A percentile compares a stretch with the other conserved stretches of the same genome.
Evolutionary conservation across 129 eudicot genomes (phyloP).

Genomic region (Flaveria robusta): DNA sequence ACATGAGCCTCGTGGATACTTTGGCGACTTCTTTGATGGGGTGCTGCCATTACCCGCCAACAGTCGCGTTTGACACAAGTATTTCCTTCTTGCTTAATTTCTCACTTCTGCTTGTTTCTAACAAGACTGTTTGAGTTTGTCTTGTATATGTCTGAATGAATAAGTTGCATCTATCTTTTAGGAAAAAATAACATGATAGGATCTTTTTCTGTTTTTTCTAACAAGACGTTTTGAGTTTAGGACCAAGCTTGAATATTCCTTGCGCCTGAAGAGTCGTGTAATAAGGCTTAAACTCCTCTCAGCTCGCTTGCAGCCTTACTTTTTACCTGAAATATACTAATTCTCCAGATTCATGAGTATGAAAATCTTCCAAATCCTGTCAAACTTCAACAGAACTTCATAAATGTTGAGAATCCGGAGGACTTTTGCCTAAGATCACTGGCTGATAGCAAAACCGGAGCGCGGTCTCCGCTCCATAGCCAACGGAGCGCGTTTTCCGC

Average conservation of each 20-base stretch:
- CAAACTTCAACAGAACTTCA: too few relatives aligned
- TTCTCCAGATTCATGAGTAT: too few relatives aligned
- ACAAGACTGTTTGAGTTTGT: constrained; percentile 26
- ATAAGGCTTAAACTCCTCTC: too few relatives aligned
- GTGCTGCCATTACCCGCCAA: constrained; percentile 78
- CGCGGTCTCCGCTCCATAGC: too few relatives aligned
- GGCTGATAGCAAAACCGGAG: too few relatives aligned
- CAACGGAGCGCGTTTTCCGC: too few relatives aligned
- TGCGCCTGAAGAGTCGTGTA: neutral
- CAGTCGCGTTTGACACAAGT: constrained; percentile 62
- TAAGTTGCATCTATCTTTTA: neutral
- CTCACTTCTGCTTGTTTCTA: constrained; percentile 7
- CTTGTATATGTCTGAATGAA: constrained; percentile 28
- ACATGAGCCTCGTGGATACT: constrained; percentile 94
- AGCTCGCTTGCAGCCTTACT: too few relatives aligned
- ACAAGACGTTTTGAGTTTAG: neutral
- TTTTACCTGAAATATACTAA: too few relatives aligned
- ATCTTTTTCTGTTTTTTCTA: too few relatives aligned
- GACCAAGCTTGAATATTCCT: neutral
- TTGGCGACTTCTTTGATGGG: constrained; percentile 96
- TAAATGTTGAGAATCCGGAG: too few relatives aligned
- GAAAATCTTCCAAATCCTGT: too few relatives aligned
- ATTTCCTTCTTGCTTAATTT: neutral
- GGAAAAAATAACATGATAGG: neutral
- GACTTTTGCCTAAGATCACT: too few relatives aligned